A percentile compares a stretch with the other conserved stretches of the same genome.
Evolutionary conservation across 805 yeast genomes (phyloP).

Genomic region (Saccharomycopsis selenospora): DNA sequence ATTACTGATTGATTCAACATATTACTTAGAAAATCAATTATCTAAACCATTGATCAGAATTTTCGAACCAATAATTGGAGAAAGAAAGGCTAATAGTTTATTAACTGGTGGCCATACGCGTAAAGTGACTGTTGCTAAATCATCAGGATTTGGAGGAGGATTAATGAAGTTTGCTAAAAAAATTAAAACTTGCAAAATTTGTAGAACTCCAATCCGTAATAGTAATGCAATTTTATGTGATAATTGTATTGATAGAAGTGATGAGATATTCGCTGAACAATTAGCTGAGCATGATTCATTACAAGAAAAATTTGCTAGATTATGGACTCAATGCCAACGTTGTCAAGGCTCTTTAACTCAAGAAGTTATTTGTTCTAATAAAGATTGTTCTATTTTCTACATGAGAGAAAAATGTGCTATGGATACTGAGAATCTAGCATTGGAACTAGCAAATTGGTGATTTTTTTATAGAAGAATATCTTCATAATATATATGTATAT

Average conservation of each 20-base stretch:
- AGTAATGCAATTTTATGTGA: constrained; percentile 73
- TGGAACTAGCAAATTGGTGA: constrained; percentile 37
- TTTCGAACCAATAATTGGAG: constrained; percentile 92
- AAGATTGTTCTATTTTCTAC: constrained; percentile 95
- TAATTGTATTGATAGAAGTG: constrained; percentile 66
- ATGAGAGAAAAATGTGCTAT: constrained; percentile 88
- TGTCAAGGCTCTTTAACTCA: constrained; percentile 96
- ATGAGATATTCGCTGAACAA: constrained; percentile 74
- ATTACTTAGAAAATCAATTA: constrained; percentile 86
- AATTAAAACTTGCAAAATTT: constrained; percentile 80
- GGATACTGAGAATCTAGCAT: constrained; percentile 50
- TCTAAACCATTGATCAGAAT: constrained; percentile 90
- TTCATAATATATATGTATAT: too few species aligned
- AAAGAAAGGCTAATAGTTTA: constrained; percentile 68
- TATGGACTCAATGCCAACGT: constrained; percentile 98
- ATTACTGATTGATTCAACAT: constrained; percentile 88
- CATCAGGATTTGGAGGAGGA: constrained; percentile 53
- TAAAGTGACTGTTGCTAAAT: constrained; percentile 48
- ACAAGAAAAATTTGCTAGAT: constrained; percentile 73
- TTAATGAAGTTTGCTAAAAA: constrained; percentile 87
- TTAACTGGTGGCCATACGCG: constrained; percentile 81
- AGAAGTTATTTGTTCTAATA: constrained; percentile 90
- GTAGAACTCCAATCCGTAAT: constrained; percentile 68
- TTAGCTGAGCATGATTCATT: constrained; percentile 70
- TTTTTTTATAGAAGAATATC: too few species aligned